Base-by-base conservation (phyloP, 2,329 filamentous ascomycete genomes). In the Beauveria brongniartii region DNA sequence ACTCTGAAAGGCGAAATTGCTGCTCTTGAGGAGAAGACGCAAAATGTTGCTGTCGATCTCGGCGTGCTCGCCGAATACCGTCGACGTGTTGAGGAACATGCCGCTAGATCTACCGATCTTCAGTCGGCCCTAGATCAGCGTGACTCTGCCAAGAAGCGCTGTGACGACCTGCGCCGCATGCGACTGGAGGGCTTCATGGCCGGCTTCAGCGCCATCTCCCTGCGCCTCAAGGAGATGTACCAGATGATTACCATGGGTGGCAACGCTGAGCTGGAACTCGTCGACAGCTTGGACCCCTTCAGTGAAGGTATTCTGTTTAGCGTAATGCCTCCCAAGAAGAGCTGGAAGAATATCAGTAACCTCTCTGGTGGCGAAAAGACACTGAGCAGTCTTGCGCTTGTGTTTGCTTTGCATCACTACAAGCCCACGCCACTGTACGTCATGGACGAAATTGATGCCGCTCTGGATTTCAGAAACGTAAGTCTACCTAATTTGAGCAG, bases 221-320 rank as follows among this genome's bases (percentile, higher is more conserved):
- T 97, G 26, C 89, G 93, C 1, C 81, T 99, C 51, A 99, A 99
- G 79, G 94, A 99, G 71, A 99, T 99, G 94, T 99, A 99, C 77
- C 94, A 99, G 73, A 97, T 99, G 92, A 99, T 99, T 73, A 99
- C 94, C 24, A 97, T 99, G 92, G 94, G 94, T 64, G 94, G 94
- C 61, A 99, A 99, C 69, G 94, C 94, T 0, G 94, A 99, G 77
- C 84, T 99, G 14, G 95, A 99, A 74, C 86, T 99, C 26, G 94
- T 99, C 46, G 94, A 99, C 77, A 93, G 89, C 20, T 80, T 99
- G 3, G 95, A 99, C 72, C 94, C 94, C 0, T 99, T 99, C 79
- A 92, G 90, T 7, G 94, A 99, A 75, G 94, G 94, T 28, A 97
- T 99, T 64, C 74, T 97, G 53, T 99, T 99, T 79, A 93, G 88